Evolutionary conservation across 441 rosid genomes (phyloP).

Genomic region (Raphanus hybrid): DNA sequence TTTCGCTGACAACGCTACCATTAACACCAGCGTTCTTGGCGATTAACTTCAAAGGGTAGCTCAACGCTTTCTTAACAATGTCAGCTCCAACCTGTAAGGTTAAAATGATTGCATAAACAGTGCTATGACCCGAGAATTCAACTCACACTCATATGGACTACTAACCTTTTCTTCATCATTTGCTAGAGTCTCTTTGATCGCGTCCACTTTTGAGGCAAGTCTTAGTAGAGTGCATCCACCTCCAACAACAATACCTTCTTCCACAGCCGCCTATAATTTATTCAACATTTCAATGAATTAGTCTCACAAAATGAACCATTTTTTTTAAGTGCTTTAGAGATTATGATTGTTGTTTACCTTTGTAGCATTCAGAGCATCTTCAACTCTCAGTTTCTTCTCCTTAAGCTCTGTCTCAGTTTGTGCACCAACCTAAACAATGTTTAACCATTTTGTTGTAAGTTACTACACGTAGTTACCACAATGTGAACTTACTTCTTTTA

Average conservation of each 20-base stretch:
- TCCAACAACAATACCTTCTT: conserved; percentile 97
- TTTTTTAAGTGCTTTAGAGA: background rate
- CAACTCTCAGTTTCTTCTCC: conserved; percentile 85
- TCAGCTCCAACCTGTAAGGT: conserved; percentile 85
- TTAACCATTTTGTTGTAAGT: conserved; percentile 16
- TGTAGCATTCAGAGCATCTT: conserved; percentile 96
- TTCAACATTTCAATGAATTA: background rate
- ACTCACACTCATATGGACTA: background rate
- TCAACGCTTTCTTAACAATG: conserved; percentile 81
- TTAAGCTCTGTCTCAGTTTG: conserved; percentile 97
- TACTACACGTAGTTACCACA: background rate
- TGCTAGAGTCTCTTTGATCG: conserved; percentile 64
- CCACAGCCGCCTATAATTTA: conserved; percentile 71
- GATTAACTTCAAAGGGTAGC: conserved; percentile 85
- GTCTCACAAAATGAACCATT: conserved; percentile 4
- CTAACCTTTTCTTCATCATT: conserved; percentile 90
- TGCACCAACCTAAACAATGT: conserved; percentile 73
- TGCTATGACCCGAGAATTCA: background rate
- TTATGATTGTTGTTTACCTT: conserved; percentile 53
- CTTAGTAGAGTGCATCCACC: conserved; percentile 92
- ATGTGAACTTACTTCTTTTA: background rate
- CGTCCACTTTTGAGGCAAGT: conserved; percentile 86
- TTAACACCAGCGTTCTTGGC: conserved; percentile 97
- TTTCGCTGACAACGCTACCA: conserved; percentile 90
- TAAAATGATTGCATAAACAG: background rate